Evolutionary conservation across 2,329 filamentous ascomycete genomes (phyloP).

Genomic region (Ustulina deusta): DNA sequence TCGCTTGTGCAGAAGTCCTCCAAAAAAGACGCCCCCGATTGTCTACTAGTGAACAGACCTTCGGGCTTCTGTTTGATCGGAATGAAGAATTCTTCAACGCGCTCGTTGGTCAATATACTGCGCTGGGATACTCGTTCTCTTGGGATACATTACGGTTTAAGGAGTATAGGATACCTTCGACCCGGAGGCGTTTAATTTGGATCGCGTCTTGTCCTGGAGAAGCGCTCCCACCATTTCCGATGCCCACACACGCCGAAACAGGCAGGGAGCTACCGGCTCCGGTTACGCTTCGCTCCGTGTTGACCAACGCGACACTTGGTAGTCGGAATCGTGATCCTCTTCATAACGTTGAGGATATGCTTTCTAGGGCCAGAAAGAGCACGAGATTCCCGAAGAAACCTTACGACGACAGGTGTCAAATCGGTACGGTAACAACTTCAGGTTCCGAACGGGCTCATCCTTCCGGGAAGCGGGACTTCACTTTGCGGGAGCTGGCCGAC

Average conservation of each 20-base stretch:
- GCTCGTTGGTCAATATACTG: constrained; percentile 72
- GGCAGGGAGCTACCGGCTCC: constrained; percentile 50
- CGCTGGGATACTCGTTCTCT: constrained; percentile 73
- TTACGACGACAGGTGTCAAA: constrained; percentile 59
- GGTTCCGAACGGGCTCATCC: constrained; percentile 73
- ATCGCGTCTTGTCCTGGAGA: constrained; percentile 76
- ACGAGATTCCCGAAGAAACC: constrained; percentile 48
- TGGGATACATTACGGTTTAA: constrained; percentile 70
- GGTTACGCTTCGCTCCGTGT: constrained; percentile 57
- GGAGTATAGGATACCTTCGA: constrained; percentile 63
- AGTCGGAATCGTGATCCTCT: constrained; percentile 41
- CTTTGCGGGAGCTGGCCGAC: constrained; percentile 72
- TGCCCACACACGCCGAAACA: constrained; percentile 65
- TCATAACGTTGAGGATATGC: constrained; percentile 52
- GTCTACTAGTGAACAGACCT: constrained; percentile 82
- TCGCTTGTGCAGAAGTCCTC: constrained; percentile 64
- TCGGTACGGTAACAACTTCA: constrained; percentile 72
- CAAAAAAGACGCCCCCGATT: constrained; percentile 70
- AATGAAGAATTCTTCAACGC: constrained; percentile 66
- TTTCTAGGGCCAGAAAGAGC: constrained; percentile 37
- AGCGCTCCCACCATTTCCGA: constrained; percentile 72
- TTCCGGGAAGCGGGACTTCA: constrained; percentile 70
- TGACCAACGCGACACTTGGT: constrained; percentile 48
- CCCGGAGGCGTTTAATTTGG: constrained; percentile 64
- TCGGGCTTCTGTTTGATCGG: constrained; percentile 67